These are phyloP conservation scores for Rhynchosporium secalis DNA, from an alignment of 2,329 filamentous ascomycete genomes.

Conservation along the genomic window DNA sequence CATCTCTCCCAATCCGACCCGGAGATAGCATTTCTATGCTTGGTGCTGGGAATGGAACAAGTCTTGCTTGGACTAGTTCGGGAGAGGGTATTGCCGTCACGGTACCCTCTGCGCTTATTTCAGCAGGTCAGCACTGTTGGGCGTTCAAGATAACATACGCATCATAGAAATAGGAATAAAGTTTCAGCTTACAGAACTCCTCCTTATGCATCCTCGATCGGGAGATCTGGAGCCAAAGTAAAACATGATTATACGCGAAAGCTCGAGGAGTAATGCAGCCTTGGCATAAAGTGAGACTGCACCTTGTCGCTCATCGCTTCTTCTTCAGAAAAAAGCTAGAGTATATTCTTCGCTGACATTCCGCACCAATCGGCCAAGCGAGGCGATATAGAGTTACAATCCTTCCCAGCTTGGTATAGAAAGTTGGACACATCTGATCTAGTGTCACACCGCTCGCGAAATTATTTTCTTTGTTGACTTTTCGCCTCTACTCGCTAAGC, in stretches of 20 bases:
- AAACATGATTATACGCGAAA: background rate
- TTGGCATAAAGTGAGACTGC: background rate
- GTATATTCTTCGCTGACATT: too few relatives aligned
- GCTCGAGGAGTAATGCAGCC: background rate
- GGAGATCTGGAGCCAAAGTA: background rate
- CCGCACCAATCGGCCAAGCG: too few relatives aligned
- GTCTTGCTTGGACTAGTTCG: conserved; percentile 33
- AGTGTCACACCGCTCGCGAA: background rate
- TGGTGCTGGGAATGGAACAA: conserved; percentile 40
- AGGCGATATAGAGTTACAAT: too few relatives aligned
- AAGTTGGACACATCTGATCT: background rate
- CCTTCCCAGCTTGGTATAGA: too few relatives aligned
- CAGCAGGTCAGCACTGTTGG: conserved; percentile 28
- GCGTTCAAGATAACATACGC: conserved; percentile 27
- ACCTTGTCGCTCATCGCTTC: background rate
- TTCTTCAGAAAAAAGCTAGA: background rate
- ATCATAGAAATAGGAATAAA: background rate
- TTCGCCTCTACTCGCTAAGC: background rate
- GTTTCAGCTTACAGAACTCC: background rate
- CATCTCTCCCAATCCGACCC: conserved; percentile 48
- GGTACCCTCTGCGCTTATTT: conserved; percentile 22
- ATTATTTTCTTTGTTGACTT: background rate
- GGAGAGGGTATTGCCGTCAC: conserved; percentile 33
- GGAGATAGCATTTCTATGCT: conserved; percentile 50
- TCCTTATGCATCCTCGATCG: background rate